A percentile compares a stretch with the other conserved stretches of the same genome.
Conservation (phyloP, 331 rosid species). For the Erythrophleum ivorense region DNA sequence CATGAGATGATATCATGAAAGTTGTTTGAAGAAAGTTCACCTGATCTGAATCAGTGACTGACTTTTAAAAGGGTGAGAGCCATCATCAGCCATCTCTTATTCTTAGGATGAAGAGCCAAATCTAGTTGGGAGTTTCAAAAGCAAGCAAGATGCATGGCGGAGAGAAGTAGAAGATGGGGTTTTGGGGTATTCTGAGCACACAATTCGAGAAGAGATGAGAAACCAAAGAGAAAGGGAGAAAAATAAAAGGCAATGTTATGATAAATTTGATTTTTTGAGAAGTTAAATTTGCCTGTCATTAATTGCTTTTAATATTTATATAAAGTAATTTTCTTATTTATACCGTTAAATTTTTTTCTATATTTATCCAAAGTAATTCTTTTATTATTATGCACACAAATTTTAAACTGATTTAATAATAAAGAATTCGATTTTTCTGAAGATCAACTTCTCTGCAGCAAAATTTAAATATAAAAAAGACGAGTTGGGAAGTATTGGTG, state of each 20-base stretch:
- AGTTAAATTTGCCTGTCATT: background rate
- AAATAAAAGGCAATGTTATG: background rate
- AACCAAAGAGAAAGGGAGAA: background rate
- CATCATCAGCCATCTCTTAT: background rate
- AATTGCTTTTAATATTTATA: background rate
- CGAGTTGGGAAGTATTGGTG: background rate
- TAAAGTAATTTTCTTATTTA: background rate
- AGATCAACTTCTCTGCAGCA: background rate
- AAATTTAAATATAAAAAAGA: background rate
- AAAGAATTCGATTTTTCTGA: background rate
- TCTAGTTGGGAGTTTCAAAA: slow-evolving; percentile 13
- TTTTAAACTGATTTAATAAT: background rate
- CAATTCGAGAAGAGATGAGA: slow-evolving; percentile 3
- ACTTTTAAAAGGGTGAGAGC: slow-evolving; percentile 34
- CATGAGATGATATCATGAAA: slow-evolving; percentile 45
- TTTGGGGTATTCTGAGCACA: slow-evolving; percentile 35
- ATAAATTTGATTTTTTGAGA: background rate
- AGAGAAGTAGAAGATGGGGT: slow-evolving; percentile 32
- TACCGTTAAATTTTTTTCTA: too few species aligned
- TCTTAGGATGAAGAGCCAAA: background rate
- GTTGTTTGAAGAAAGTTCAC: slow-evolving; percentile 45
- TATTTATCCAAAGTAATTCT: too few species aligned
- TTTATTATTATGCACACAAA: background rate
- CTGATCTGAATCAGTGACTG: slow-evolving; percentile 12
- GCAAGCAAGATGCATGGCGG: slow-evolving; percentile 8